Evolutionary conservation across 2,329 filamentous ascomycete genomes (phyloP), one percentile per base, ranked within the genome.

Genomic region (Colletotrichum viniferum): DNA sequence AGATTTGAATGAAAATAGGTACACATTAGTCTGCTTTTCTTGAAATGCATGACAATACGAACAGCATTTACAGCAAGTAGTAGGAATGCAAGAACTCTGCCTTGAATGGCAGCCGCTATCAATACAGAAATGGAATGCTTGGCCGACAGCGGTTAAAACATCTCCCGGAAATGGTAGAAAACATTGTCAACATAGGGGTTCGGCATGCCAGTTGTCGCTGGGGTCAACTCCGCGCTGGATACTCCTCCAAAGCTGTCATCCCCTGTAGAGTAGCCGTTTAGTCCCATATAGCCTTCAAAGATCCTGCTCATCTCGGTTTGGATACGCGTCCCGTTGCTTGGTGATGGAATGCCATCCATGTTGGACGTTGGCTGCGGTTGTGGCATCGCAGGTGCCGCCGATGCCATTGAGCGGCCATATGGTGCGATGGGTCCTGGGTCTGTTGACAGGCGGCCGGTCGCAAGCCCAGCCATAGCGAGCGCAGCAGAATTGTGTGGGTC

Each of bases 401-500:
- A 79, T 18, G 28, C 18, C 38, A 83, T 78, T 9, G 81, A 77
- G 28, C 80, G 81, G 7, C 81, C 80, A 67, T 83, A 85, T 4
- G 81, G 71, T 3, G 78, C 76, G 26, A 76, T 77, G 5, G 78
- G 67, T 7, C 66, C 67, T 18, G 71, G 74, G 30, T 72, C 74
- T 21, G 66, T 75, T 8, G 79, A 70, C 71, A 83, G 77, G 55
- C 85, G 84, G 1, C 85, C 84, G 21, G 84, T 83, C 5, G 89
- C 89, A 7, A 91, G 82, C 1, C 88, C 89, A 63, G 90, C 88
- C 89, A 91, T 91, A 1, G 87, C 87, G n/a, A 90, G 79, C 0
- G 89, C 88, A 2, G 88, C 89, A 12, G 83, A 87, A 13, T 86
- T 88, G 76, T 90, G 89, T 0, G 88, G 84, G 74, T 91, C 88